These are phyloP conservation scores for Mortierella hygrophila DNA, from an alignment of 192 early-diverging fungal genomes.

Conservation along the genomic window DNA sequence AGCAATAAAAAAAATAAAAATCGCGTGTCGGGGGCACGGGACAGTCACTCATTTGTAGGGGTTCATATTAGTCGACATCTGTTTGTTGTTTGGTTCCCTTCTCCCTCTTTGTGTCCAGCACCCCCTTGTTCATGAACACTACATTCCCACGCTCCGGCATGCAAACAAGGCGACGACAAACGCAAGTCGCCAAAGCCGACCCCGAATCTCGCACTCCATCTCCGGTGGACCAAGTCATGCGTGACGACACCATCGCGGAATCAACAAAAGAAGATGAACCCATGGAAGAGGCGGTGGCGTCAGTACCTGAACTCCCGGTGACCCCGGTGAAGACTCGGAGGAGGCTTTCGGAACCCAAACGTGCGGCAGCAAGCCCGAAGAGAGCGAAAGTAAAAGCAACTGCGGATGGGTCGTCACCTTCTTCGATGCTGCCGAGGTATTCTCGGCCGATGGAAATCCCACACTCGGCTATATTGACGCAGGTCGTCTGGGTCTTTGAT, in stretches of 20 bases:
- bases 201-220: not conserved
- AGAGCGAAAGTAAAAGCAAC: not conserved
- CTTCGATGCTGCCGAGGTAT: not conserved
- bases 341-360: not conserved
- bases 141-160: not conserved
- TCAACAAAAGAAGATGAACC: not conserved
- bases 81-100: not conserved
- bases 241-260: not conserved
- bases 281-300: not conserved
- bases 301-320: not conserved
- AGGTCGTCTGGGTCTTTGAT: constrained; percentile 47
- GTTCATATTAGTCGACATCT: not conserved
- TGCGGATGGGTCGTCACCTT: not conserved
- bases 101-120: not conserved
- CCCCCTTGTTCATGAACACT: not conserved
- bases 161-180: constrained; percentile 24
- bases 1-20: not conserved
- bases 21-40: not conserved
- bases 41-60: not conserved
- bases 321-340: not conserved
- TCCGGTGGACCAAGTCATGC: not conserved
- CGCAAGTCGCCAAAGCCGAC: not conserved
- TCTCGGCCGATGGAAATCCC: constrained; percentile 9
- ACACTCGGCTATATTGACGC: constrained; percentile 26
- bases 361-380: not conserved